These are phyloP conservation scores for Chaetomiaceae sp. DNA, from an alignment of 2,329 filamentous ascomycete genomes.

Conservation along the genomic window DNA sequence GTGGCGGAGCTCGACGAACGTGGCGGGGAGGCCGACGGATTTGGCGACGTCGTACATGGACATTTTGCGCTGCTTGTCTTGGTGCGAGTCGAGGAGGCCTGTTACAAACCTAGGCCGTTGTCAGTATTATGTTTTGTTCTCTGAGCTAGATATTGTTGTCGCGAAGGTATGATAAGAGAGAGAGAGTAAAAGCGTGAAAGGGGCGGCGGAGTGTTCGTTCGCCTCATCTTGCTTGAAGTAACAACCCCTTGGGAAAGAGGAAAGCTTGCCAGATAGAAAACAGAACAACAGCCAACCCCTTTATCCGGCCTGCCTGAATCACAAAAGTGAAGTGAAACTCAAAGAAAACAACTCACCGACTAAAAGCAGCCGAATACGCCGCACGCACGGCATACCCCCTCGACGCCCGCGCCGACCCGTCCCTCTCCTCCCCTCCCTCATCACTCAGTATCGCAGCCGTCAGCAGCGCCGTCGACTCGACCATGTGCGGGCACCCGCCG, in stretches of 20 bases:
- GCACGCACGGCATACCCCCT: slow-evolving; percentile 56
- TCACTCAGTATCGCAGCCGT: slow-evolving; percentile 66
- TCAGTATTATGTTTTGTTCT: neutral
- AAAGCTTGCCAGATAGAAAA: too few species aligned
- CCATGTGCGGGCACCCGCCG: slow-evolving; percentile 70
- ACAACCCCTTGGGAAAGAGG: too few species aligned
- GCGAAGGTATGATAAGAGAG: too few species aligned
- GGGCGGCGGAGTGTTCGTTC: neutral
- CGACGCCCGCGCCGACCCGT: slow-evolving; percentile 12
- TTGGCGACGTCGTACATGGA: slow-evolving; percentile 70
- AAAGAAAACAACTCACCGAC: slow-evolving; percentile 49
- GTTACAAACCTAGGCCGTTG: slow-evolving; percentile 63
- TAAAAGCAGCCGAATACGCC: slow-evolving; percentile 70
- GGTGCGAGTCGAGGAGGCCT: slow-evolving; percentile 70
- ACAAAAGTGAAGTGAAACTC: slow-evolving; percentile 2
- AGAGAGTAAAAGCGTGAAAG: neutral
- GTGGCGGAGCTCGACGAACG: slow-evolving; percentile 85
- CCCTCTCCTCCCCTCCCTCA: neutral
- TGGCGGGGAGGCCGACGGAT: slow-evolving; percentile 64
- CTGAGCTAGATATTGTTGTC: too few species aligned
- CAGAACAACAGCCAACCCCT: too few species aligned
- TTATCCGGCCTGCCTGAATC: too few species aligned
- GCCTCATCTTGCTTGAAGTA: too few species aligned
- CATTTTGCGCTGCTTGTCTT: slow-evolving; percentile 61
- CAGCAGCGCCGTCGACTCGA: slow-evolving; percentile 73